Base-by-base conservation (phyloP, 495 filamentous ascomycete species). In the Hypoxylon fragiforme region DNA sequence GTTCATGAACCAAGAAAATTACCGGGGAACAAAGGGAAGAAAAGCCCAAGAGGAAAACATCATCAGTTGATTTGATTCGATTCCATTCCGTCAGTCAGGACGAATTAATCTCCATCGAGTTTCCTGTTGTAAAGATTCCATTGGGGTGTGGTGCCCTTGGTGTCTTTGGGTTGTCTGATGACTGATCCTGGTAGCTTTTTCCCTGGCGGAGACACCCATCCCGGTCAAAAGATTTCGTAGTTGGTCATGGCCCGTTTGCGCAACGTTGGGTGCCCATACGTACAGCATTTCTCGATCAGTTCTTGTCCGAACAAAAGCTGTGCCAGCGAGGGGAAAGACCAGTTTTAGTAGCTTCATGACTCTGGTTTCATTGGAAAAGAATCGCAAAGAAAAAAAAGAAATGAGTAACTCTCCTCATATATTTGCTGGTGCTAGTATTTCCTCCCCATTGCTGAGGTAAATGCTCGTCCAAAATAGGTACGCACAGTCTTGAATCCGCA, bases 181-280 rank as follows among this genome's bases (percentile, higher is more conserved):
- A 49, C 50, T 35, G 56, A 54, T 32, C 57, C 57, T 38, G 55
- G 57, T 20, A 55, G 34, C 44, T 14, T 44, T 45, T 36, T 44
- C 22, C n/a, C n/a, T 61, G 39, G 45, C 44, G 56, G 57, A 50
- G 57, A 51, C 44, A n/a, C 20, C 21, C 22, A 50, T 56, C 57
- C 57, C 37, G 20, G 50, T 56, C 44, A 15, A 55, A 42, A 57
- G 50, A 31, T 46, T 42, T 51, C 45, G 45, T 50, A 31, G 57
- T 61, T 61, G 44, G 45, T 24, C 45, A 39, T 37, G 50, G 44
- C 39, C 51, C 51, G 57, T 56, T 55, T 61, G 57, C 57, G 45
- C 45, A 41, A 61, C 57, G 41, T 50, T 61, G 28, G 50, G 40
- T 60, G 32, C 40, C 44, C 50, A 54, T 56, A 50, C 24, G 34